Percentiles rank a stretch among this genome's conserved stretches.
phyloP scores from a whole-genome alignment of 331 rosid species.

The Cydonia oblonga region DNA sequence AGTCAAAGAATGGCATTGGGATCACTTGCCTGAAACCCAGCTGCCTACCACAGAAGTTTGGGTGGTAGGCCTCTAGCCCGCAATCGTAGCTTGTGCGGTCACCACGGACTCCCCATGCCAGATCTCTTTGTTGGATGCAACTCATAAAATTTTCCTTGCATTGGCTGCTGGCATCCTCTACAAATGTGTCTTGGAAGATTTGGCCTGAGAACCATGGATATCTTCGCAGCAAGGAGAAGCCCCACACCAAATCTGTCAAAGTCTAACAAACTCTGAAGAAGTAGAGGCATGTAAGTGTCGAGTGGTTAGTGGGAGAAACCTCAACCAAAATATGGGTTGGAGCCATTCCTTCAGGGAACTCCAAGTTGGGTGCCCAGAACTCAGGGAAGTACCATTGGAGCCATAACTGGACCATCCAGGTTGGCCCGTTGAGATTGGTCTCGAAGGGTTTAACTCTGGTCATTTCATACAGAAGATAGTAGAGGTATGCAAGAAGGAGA shows the following conservation, averaged over 20 bases:
- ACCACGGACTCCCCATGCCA: accelerated
- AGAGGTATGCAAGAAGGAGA: too few relatives aligned
- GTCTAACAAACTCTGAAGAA: accelerated
- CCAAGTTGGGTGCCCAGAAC: accelerated
- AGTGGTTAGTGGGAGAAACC: accelerated
- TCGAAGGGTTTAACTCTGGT: accelerated
- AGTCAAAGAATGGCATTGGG: too few relatives aligned
- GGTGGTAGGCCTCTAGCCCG: accelerated
- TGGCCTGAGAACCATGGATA: too few relatives aligned
- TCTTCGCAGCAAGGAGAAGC: accelerated
- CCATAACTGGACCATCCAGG: accelerated
- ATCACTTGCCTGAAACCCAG: too few relatives aligned
- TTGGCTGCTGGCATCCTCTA: accelerated
- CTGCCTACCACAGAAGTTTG: too few relatives aligned
- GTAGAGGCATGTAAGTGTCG: accelerated
- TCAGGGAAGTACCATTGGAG: accelerated
- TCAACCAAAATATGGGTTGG: accelerated
- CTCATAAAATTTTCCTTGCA: too few relatives aligned
- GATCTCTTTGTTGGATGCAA: accelerated
- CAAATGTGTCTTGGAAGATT: accelerated
- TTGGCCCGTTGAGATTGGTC: too few relatives aligned
- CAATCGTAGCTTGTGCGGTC: accelerated
- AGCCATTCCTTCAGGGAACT: too few relatives aligned
- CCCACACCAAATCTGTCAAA: accelerated
- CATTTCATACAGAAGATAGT: accelerated